Conservation (phyloP, 2,329 filamentous ascomycete genomes). For the Microdochium nivale region DNA sequence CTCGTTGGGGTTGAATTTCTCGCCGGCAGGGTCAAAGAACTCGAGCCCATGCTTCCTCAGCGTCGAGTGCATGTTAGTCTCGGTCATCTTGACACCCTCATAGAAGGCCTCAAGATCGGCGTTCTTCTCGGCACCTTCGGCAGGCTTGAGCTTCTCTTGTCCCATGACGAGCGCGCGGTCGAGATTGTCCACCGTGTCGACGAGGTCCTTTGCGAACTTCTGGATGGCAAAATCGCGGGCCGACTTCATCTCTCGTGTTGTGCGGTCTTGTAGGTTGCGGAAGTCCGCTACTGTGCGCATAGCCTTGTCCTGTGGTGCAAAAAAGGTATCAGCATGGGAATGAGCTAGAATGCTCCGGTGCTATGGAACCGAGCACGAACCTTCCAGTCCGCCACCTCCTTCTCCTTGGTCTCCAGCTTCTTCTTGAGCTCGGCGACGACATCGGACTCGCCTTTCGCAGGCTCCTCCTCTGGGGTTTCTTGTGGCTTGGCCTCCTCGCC, state of each 20-base stretch:
- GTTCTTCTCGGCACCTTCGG: constrained; percentile 19
- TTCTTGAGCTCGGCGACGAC: constrained; percentile 46
- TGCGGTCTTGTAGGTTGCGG: constrained; percentile 95
- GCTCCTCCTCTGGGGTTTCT: constrained; percentile 20
- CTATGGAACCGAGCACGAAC: constrained; percentile 36
- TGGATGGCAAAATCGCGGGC: constrained; percentile 92
- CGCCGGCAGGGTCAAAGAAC: constrained; percentile 71
- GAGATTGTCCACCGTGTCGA: constrained; percentile 94
- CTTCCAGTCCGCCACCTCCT: constrained; percentile 76
- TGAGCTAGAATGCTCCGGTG: not conserved
- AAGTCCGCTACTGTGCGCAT: constrained; percentile 92
- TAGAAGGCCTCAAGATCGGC: constrained; percentile 74
- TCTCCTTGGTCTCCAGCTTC: constrained; percentile 64
- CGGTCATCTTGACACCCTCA: constrained; percentile 91
- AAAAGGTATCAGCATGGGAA: not conserved
- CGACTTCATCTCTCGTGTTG: constrained; percentile 77
- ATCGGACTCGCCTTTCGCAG: constrained; percentile 26
- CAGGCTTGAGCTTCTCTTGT: constrained; percentile 57
- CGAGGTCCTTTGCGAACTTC: constrained; percentile 87
- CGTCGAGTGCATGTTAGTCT: constrained; percentile 76
- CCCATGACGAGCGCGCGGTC: constrained; percentile 84
- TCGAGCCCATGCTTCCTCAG: constrained; percentile 92
- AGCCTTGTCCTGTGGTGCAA: constrained; percentile 71
- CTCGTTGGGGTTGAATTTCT: constrained; percentile 92
- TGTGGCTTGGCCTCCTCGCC: constrained; percentile 30